phyloP scores from a whole-genome alignment of 345 rosid genomes.

The Abelmoschus esculentus region DNA sequence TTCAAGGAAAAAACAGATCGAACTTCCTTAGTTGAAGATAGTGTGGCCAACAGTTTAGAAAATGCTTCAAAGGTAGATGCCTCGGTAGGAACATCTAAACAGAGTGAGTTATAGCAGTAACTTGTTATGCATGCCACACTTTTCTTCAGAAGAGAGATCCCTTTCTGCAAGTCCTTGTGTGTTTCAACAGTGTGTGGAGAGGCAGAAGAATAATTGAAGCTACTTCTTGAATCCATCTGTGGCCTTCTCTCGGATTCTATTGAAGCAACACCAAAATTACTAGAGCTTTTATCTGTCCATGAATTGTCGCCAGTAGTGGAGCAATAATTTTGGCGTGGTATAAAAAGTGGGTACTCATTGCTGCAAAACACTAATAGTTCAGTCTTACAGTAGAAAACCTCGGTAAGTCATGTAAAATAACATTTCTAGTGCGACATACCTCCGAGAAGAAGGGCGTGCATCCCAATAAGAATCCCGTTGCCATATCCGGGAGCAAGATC shows the following conservation, averaged over 20 bases:
- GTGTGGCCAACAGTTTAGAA: slow-evolving; percentile 62
- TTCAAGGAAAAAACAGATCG: slow-evolving; percentile 64
- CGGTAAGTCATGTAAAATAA: slow-evolving; percentile 5
- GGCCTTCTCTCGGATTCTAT: slow-evolving; percentile 80
- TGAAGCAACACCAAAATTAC: slow-evolving; percentile 82
- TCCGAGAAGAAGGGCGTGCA: slow-evolving; percentile 33
- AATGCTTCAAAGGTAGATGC: slow-evolving; percentile 88
- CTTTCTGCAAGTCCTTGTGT: slow-evolving; percentile 85
- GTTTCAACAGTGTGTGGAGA: slow-evolving; percentile 75
- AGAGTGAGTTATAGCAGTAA: slow-evolving; percentile 70
- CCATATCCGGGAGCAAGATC: slow-evolving; percentile 95
- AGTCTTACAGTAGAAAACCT: slow-evolving; percentile 10
- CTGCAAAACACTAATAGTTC: slow-evolving; percentile 37
- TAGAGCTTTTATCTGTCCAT: slow-evolving; percentile 61
- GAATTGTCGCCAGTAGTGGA: slow-evolving; percentile 76
- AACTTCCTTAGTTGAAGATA: slow-evolving; percentile 78
- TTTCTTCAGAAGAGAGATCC: slow-evolving; percentile 91
- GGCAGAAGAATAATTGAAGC: slow-evolving; percentile 71
- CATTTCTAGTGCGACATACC: slow-evolving; percentile 38
- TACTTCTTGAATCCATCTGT: slow-evolving; percentile 54
- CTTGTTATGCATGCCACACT: slow-evolving; percentile 91
- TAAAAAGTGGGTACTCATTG: slow-evolving; percentile 87
- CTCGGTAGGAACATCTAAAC: slow-evolving; percentile 79
- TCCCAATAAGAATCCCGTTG: slow-evolving; percentile 67
- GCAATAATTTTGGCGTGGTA: slow-evolving; percentile 82